Evolutionary conservation across 2,329 filamentous ascomycete species (phyloP).

Genomic region (Ascochyta fabae): DNA sequence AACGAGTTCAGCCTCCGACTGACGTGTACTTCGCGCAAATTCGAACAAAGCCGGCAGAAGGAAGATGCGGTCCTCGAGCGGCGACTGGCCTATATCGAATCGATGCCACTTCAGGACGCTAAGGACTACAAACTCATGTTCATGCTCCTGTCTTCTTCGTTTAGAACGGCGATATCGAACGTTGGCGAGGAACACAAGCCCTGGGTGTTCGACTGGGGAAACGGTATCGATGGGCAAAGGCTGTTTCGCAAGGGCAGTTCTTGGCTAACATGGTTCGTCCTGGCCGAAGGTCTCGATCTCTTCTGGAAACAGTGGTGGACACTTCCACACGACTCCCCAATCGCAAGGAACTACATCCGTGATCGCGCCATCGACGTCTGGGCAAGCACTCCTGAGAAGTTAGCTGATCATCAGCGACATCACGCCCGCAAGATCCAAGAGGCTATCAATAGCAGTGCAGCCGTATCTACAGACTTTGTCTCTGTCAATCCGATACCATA

Average conservation of each 20-base stretch:
- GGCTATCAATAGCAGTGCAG: slow-evolving; percentile 28
- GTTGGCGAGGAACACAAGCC: slow-evolving; percentile 31
- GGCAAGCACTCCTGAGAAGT: slow-evolving; percentile 22
- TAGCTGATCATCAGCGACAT: slow-evolving; percentile 28
- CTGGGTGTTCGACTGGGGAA: slow-evolving; percentile 40
- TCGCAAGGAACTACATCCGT: slow-evolving; percentile 37
- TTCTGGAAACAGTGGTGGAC: slow-evolving; percentile 45
- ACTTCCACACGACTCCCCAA: slow-evolving; percentile 14
- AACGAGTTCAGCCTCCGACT: slow-evolving; percentile 21
- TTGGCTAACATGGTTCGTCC: slow-evolving; percentile 44
- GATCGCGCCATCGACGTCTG: slow-evolving; percentile 33
- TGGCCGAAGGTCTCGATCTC: slow-evolving; percentile 38
- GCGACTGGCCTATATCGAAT: slow-evolving; percentile 31
- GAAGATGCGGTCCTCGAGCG: slow-evolving; percentile 30
- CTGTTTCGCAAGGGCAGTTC: slow-evolving; percentile 35
- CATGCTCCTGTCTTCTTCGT: slow-evolving; percentile 37
- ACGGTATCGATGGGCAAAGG: slow-evolving; percentile 34
- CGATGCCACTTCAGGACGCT: slow-evolving; percentile 24
- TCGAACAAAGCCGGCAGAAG: slow-evolving; percentile 22
- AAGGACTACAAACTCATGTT: slow-evolving; percentile 43
- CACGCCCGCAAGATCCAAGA: slow-evolving; percentile 29
- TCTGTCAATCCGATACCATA: slow-evolving; percentile 29
- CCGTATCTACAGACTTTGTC: slow-evolving; percentile 15
- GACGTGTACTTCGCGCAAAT: slow-evolving; percentile 24
- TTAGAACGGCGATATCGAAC: slow-evolving; percentile 35